These are phyloP conservation scores for Oxytropis ochrocephala DNA, from an alignment of 306 rosid genomes.

Conservation along the genomic window DNA sequence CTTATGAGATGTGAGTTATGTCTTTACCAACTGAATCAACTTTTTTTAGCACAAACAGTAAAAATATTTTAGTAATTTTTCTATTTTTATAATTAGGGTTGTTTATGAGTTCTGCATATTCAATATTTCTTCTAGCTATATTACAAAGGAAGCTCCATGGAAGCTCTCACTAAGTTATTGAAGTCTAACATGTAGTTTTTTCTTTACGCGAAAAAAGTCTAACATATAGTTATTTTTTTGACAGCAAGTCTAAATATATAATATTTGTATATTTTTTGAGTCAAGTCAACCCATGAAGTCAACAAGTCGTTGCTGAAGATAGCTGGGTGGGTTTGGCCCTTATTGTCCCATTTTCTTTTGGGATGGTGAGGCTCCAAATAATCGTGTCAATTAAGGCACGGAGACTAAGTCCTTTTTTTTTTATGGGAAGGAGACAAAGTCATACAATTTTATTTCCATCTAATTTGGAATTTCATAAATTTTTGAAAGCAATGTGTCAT, in stretches of 20 bases:
- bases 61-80: too few relatives aligned
- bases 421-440: neutral
- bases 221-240: neutral
- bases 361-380: neutral
- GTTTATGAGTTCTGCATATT: neutral
- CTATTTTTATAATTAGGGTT: neutral
- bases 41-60: too few relatives aligned
- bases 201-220: too few relatives aligned
- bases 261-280: neutral
- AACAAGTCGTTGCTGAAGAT: slow-evolving; percentile 9
- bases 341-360: neutral
- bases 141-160: neutral
- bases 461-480: too few relatives aligned
- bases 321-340: neutral
- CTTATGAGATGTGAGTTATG: too few relatives aligned
- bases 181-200: neutral
- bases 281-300: slow-evolving; percentile 21
- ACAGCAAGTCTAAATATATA: too few relatives aligned
- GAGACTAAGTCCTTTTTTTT: neutral
- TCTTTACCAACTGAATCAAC: too few relatives aligned
- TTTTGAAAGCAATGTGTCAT: too few relatives aligned
- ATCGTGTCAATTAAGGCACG: neutral
- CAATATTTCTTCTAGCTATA: neutral
- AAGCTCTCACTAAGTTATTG: neutral
- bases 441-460: too few relatives aligned